Evolutionary conservation across 495 filamentous ascomycete species (phyloP), one percentile per base, ranked within the genome.

Genomic region (Aspergillus leporis): DNA sequence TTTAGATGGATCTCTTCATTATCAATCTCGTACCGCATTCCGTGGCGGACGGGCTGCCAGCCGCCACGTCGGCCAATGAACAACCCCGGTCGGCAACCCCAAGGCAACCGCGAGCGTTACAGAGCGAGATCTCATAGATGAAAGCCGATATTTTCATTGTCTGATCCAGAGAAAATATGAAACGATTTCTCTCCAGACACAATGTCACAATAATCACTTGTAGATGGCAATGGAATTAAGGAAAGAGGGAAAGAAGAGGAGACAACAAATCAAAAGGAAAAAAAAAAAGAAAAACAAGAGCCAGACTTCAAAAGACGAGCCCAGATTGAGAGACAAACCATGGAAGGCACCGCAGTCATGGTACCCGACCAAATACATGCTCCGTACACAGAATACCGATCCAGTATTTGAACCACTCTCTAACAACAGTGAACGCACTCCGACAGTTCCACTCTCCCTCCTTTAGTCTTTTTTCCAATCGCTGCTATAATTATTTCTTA

Each of bases 401-500:
- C 51, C 51, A 53, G 51, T 40, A 53, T 32, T 28, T 30, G 57
- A 28, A 49, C 51, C 49, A 31, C 23, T 59, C 10, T 23, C 43
- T 47, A 51, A 50, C 50, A 22, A 47, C 18, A 47, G 2, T 47
- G 41, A 52, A 31, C 18, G 22, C 32, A 36, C 46, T 56, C 55
- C 55, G 43, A 23, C 31, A 59, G 58, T 62, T 65, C 68, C 63
- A 62, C 56, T 56, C 62, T 61, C 55, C 56, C 46, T 59, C 43
- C 54, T 53, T 63, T 61, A 61, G 54, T 61, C 47, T 41, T 54
- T 56, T 51, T 53, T 64, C 32, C 56, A 32, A 34, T 49, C 38
- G 36, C 19, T 60, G 55, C 62, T 61, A 60, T 61, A 62, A 59
- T 60, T 66, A 55, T 54, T 61, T 60, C 55, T 60, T 60, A 40